These are phyloP conservation scores for Chaetomiaceae sp. DNA, from an alignment of 2,329 filamentous ascomycete species.

Conservation along the genomic window DNA sequence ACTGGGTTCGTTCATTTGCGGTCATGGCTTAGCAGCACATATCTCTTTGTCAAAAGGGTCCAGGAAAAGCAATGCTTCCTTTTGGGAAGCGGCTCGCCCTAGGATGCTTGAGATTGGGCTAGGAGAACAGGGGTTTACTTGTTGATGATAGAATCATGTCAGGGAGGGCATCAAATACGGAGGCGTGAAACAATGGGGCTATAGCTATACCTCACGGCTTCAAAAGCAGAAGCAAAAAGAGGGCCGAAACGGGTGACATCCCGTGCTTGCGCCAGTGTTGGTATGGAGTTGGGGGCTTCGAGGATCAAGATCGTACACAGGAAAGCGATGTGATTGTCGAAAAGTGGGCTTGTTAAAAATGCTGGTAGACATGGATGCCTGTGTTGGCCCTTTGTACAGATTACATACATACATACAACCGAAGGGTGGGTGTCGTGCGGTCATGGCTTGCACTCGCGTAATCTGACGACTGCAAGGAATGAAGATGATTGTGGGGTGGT, in stretches of 20 bases:
- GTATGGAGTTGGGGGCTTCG: too few relatives aligned
- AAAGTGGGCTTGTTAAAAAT: too few relatives aligned
- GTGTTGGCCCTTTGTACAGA: too few relatives aligned
- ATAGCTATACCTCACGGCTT: background rate
- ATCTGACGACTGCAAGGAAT: background rate
- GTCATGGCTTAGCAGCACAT: background rate
- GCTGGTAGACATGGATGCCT: too few relatives aligned
- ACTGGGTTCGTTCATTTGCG: background rate
- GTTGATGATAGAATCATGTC: conserved; percentile 8
- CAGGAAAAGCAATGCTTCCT: background rate
- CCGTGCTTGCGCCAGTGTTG: too few relatives aligned
- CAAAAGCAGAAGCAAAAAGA: background rate
- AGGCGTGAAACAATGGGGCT: background rate
- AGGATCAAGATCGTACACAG: too few relatives aligned
- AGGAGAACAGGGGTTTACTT: conserved; percentile 1
- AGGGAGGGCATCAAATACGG: background rate
- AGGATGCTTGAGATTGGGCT: background rate
- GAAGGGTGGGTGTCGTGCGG: too few relatives aligned
- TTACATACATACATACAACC: too few relatives aligned
- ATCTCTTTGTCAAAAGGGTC: background rate
- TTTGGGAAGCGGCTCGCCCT: background rate
- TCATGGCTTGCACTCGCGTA: too few relatives aligned
- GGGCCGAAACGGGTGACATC: too few relatives aligned
- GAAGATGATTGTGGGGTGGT: conserved; percentile 4
- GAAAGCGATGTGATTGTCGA: too few relatives aligned